Evolutionary conservation across 2,329 filamentous ascomycete species (phyloP).

Genomic region (Graphiopsis chlorocephala): DNA sequence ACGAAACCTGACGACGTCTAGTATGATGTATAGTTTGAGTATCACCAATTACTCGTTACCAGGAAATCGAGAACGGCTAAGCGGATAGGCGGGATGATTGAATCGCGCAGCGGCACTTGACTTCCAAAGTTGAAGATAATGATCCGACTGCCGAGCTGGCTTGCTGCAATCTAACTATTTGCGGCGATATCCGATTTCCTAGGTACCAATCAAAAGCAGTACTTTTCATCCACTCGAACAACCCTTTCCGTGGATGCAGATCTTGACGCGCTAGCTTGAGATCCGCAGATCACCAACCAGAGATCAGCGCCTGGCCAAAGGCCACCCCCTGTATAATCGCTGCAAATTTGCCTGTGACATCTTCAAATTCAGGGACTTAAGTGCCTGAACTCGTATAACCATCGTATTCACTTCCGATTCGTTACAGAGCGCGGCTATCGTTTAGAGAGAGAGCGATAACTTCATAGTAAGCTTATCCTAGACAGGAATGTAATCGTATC

Average conservation of each 20-base stretch:
- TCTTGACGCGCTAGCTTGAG: background rate
- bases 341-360: no score
- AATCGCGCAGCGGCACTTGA: background rate
- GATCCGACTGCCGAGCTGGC: background rate
- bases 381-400: no score
- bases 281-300: background rate
- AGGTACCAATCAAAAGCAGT: background rate
- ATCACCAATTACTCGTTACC: background rate
- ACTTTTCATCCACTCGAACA: background rate
- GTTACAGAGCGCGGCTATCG: no score
- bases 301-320: background rate
- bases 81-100: background rate
- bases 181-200: background rate
- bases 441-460: no score
- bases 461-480: no score
- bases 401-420: no score
- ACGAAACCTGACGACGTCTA: background rate
- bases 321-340: background rate
- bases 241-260: background rate
- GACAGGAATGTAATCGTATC: background rate
- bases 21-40: background rate
- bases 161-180: background rate
- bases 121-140: background rate
- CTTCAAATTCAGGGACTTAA: no score
- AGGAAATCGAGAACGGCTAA: background rate